Evolutionary conservation across 139 green algal genomes (phyloP).

Genomic region (Coelastrella sp.): DNA sequence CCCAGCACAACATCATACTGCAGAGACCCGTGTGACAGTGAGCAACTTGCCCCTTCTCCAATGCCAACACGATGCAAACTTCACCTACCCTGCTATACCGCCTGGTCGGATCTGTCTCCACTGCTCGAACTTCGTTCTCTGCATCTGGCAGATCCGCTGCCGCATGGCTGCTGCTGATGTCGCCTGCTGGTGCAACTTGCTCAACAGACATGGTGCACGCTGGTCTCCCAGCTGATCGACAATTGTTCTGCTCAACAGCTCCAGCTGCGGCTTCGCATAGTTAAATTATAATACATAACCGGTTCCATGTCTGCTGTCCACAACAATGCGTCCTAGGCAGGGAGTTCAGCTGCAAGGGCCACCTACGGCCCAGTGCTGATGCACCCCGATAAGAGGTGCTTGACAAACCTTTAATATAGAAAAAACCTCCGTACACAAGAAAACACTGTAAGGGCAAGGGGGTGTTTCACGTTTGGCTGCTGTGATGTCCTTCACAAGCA

Average conservation of each 20-base stretch:
- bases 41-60: background rate
- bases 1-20: constrained; percentile 72
- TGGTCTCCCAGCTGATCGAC: background rate
- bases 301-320: background rate
- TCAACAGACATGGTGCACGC: constrained; percentile 3
- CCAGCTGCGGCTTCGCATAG: background rate
- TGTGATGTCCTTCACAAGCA: background rate
- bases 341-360: background rate
- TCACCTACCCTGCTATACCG: constrained; percentile 75
- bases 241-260: background rate
- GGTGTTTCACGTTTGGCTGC: background rate
- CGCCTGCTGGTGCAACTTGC: constrained; percentile 7
- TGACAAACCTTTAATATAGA: background rate
- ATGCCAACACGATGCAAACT: background rate
- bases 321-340: background rate
- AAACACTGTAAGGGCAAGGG: too few relatives aligned
- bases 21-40: background rate
- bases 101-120: constrained; percentile 77
- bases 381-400: background rate
- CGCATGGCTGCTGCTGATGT: constrained; percentile 3
- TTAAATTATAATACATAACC: background rate
- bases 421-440: too few relatives aligned
- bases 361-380: background rate
- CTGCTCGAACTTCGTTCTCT: background rate
- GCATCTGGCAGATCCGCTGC: background rate